Percentiles rank a stretch among this genome's conserved stretches.
Conservation (phyloP, 441 rosid species). For the Kokia cookei region DNA sequence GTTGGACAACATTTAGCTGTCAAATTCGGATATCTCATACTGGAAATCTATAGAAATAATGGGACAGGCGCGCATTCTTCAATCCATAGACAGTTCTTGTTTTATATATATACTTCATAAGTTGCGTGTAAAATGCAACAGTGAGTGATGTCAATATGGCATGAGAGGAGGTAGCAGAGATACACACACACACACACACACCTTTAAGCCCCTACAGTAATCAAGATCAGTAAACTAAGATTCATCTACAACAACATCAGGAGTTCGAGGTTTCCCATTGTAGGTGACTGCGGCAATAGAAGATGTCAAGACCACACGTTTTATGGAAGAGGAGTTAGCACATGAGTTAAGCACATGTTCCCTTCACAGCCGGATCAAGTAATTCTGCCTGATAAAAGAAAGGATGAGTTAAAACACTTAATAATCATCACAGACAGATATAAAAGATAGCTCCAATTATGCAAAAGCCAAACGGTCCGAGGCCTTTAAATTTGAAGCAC, state of each 20-base stretch:
- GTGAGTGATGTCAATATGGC: neutral
- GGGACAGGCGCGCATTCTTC: neutral
- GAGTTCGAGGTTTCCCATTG: slow-evolving; percentile 57
- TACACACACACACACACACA: neutral
- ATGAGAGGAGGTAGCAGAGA: neutral
- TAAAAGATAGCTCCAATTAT: neutral
- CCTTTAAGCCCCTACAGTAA: slow-evolving; percentile 57
- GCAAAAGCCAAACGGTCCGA: neutral
- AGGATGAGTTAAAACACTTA: neutral
- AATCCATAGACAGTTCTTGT: neutral
- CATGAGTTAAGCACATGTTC: slow-evolving; percentile 79
- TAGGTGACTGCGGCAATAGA: slow-evolving; percentile 73
- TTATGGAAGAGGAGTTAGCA: slow-evolving; percentile 54
- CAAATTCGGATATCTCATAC: neutral
- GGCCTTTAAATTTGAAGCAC: neutral
- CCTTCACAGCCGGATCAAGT: slow-evolving; percentile 87
- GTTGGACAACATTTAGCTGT: neutral
- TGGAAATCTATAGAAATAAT: neutral
- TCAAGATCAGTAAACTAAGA: slow-evolving; percentile 74
- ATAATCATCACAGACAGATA: neutral
- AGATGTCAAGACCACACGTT: slow-evolving; percentile 75
- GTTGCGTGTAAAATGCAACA: too few relatives aligned
- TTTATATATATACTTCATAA: too few relatives aligned
- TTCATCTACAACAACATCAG: slow-evolving; percentile 43
- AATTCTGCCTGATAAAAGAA: slow-evolving; percentile 51